Evolutionary conservation across 352 stramenopile species (phyloP).

Genomic region (Bremia lactucae): DNA sequence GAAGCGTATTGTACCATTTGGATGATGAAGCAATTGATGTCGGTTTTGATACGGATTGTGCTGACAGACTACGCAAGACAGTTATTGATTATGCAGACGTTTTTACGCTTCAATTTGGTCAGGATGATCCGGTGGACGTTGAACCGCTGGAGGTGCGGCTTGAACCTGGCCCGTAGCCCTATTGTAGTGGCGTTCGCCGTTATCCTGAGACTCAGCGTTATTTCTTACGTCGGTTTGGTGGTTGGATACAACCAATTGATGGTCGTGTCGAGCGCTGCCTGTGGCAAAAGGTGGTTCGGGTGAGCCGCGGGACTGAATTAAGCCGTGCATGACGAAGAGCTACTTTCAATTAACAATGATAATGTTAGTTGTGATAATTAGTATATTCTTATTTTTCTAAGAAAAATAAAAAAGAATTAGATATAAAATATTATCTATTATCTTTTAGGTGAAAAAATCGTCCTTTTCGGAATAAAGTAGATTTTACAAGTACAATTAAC

Average conservation of each 20-base stretch:
- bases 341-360: too few relatives aligned
- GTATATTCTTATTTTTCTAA: too few relatives aligned
- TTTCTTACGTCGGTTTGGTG: neutral
- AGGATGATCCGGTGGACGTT: constrained; percentile 2
- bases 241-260: constrained; percentile 1
- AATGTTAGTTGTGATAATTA: too few relatives aligned
- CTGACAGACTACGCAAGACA: neutral
- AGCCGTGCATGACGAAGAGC: too few relatives aligned
- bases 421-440: too few relatives aligned
- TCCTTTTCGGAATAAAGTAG: too few relatives aligned
- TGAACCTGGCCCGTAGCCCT: neutral
- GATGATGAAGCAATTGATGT: neutral
- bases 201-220: constrained; percentile 2
- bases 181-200: constrained; percentile 2
- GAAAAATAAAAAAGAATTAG: too few relatives aligned
- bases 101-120: neutral
- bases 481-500: too few relatives aligned
- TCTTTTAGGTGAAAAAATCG: too few relatives aligned
- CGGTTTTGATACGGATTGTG: neutral
- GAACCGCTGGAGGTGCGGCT: constrained; percentile 3
- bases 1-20: neutral
- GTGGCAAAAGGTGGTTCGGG: neutral
- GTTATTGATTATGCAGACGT: neutral
- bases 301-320: too few relatives aligned
- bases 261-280: neutral